Base-by-base conservation (phyloP, 2,329 filamentous ascomycete genomes). In the Zalaria obscura region DNA sequence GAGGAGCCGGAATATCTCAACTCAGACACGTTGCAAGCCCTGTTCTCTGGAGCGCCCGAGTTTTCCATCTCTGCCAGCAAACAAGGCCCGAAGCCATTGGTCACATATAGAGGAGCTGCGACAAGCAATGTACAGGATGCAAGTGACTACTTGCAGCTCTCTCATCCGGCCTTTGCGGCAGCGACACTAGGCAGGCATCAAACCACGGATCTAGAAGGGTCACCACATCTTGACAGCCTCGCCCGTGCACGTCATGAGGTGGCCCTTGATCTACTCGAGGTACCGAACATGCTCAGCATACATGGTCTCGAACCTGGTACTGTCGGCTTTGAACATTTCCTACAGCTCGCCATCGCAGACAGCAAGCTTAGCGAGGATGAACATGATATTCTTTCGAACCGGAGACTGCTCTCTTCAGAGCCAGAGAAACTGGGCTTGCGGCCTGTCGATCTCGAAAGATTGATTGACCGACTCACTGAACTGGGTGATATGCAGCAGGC, bases 281-380 rank as follows among this genome's bases (percentile, higher is more conserved):
- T 67, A 2, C 67, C 67, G 0, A 69, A 66, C 43, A 70, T 70
- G 67, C 55, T 68, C 3, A 60, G 58, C 11, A 55, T 59, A 9
- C 62, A 64, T 18, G 67, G 65, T 5, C 56, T 57, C 26, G 67
- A 70, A 45, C 58, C 60, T 0, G 68, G 68, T 0, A 67, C 65
- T 1, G 51, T 68, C 7, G 66, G 67, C 0, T 62, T 67, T 40
- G 62, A 65, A 28, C 56, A 68, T 50, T 70, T 64, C 41, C 55
- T 70, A 3, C 67, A 71, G 45, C 50, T 67, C 4, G 58, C 66
- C 1, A 55, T 68, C 3, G 58, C 64, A 0, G 65, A 67, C 31
- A 50, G 50, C 36, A 43, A 45, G 3, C 39, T 40, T 26, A 27
- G 39, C 25, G 34, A 43, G 11, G 47, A 53, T 11, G 45, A 50